Evolutionary conservation across 768 basidiomycete genomes (phyloP).

Genomic region (Boletellus ananiceps): DNA sequence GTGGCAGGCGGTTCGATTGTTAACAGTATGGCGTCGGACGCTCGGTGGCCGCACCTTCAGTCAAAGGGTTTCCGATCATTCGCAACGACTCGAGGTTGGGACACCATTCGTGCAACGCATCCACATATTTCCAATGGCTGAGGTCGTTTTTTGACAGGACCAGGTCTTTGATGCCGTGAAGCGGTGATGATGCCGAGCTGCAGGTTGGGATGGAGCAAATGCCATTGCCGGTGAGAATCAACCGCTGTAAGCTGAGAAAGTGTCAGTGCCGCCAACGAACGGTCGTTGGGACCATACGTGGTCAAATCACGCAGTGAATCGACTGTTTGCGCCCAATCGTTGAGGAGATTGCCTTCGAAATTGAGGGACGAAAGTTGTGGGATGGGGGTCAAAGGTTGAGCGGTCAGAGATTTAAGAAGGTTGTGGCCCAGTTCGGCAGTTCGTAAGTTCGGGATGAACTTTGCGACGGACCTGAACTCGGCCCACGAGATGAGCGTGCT

Average conservation of each 20-base stretch:
- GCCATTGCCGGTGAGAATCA: constrained; percentile 63
- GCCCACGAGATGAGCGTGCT: constrained; percentile 68
- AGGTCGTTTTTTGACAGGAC: constrained; percentile 62
- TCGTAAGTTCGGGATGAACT: constrained; percentile 50
- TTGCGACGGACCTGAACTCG: constrained; percentile 51
- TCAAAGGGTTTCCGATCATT: constrained; percentile 60
- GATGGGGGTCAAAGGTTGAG: constrained; percentile 7
- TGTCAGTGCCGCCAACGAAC: constrained; percentile 6
- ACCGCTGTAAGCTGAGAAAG: constrained; percentile 47
- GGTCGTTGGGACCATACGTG: constrained; percentile 33
- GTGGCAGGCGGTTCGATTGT: neutral
- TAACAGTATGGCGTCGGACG: neutral
- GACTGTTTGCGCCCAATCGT: constrained; percentile 51
- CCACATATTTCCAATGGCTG: constrained; percentile 55
- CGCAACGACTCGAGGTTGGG: constrained; percentile 60
- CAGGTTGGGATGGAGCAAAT: constrained; percentile 45
- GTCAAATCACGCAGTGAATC: constrained; percentile 40
- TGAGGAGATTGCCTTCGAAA: constrained; percentile 62
- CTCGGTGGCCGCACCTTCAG: constrained; percentile 40
- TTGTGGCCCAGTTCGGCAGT: constrained; percentile 73
- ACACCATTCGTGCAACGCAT: constrained; percentile 64
- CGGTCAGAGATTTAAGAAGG: constrained; percentile 36
- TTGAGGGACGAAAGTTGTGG: constrained; percentile 51
- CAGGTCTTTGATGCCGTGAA: constrained; percentile 48
- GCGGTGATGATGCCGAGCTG: constrained; percentile 13